Evolutionary conservation across 352 stramenopile genomes (phyloP), one percentile per base, ranked within the genome.

Genomic region (Globisporangium okanoganense): DNA sequence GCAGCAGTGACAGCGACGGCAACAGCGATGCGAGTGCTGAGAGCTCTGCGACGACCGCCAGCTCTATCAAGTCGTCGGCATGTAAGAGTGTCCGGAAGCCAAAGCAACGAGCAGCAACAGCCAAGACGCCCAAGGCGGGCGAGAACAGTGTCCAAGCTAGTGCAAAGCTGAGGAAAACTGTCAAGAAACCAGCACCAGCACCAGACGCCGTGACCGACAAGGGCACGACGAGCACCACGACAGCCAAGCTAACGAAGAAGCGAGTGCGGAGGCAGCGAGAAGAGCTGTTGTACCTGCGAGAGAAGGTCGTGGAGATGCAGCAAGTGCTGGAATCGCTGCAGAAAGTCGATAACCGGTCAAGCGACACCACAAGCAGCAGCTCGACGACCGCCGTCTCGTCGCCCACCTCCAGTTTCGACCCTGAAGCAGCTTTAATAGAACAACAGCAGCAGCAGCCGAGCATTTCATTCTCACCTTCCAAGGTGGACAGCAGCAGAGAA

Each of bases 241-340:
- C 36, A n/a, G 36, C 40, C 9, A 62, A 62, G 35, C 56, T 45
- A 14, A 62, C 31, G 56, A 62, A 62, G 41, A 62, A 62, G 31
- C 56, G 56, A 20, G 38, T 62, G 20, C 56, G 56, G 35, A 54
- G 36, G 29, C 56, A 62, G 27, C 56, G 56, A 4, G 14, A 62
- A 10, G 56, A 62, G 12, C 44, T 62, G 14, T 13, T 62, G 14
- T 62, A 56, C 47, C 43, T 62, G 47, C 45, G 56, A 8, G 33
- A 47, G 22, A 62, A 62, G 29, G 56, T 62, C 29, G 31, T 45
- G 13, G 56, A 62, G 35, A 56, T 62, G 56, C 35, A 62, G 33
- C 31, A 56, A 29, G 24, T 56, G 31, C 47, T 62, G 10, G 56
- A 56, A 1, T 8, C 31, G 3, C 18, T 62, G 16, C 54, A 60